Evolutionary conservation across 2,329 filamentous ascomycete species (phyloP).

Genomic region (Monosporascus ibericus): DNA sequence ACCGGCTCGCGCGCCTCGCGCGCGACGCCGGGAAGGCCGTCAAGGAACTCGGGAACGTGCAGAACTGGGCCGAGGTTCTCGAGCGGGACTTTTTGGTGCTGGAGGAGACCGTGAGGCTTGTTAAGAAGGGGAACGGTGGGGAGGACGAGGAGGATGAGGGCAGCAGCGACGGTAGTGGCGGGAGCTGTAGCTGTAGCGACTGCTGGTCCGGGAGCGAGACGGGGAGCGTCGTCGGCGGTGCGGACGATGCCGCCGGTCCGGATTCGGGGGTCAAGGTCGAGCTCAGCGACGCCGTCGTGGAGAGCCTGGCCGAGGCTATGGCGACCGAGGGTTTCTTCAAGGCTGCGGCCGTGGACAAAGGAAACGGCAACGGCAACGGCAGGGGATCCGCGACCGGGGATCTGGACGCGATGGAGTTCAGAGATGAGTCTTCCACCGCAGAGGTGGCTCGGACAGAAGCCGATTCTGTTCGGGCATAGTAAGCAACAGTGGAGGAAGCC

Average conservation of each 20-base stretch:
- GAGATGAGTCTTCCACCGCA: no score
- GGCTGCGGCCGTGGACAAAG: not conserved
- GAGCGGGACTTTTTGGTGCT: conserved; percentile 60
- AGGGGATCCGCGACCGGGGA: no score
- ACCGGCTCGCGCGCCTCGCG: conserved; percentile 58
- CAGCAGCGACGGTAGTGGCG: conserved; percentile 21
- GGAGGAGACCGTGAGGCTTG: conserved; percentile 58
- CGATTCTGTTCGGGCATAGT: no score
- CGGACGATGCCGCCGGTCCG: conserved; percentile 2
- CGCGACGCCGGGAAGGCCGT: conserved; percentile 57
- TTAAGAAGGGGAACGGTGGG: conserved; percentile 26
- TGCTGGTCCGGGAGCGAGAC: conserved; percentile 29
- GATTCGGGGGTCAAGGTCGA: conserved; percentile 8
- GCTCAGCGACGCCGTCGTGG: conserved; percentile 20
- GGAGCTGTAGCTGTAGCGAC: conserved; percentile 25
- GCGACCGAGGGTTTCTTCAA: conserved; percentile 11
- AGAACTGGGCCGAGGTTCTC: conserved; percentile 83
- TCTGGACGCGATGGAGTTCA: no score
- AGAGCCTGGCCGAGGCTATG: conserved; percentile 26
- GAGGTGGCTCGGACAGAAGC: no score
- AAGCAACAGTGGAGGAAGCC: no score
- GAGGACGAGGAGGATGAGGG: conserved; percentile 15
- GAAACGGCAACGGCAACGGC: not conserved
- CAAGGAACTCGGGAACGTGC: conserved; percentile 75
- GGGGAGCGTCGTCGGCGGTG: conserved; percentile 19